Evolutionary conservation across 495 filamentous ascomycete genomes (phyloP), one percentile per base, ranked within the genome.

Genomic region (Xylaria bambusicola): DNA sequence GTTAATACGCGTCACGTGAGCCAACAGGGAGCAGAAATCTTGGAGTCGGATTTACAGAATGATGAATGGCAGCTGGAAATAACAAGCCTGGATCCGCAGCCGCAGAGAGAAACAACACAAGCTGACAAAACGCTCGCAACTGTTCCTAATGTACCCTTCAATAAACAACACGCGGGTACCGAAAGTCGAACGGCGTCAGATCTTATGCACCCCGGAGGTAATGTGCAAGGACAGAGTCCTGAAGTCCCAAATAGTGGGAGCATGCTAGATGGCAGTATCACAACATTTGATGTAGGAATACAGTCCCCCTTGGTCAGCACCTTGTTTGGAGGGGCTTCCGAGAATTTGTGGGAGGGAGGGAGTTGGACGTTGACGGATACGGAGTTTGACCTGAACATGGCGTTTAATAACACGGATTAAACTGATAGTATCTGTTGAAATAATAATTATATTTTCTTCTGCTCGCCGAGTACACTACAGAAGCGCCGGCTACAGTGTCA

Each of bases 381-480:
- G 45, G 45, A 48, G 45, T 48, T 48, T 48, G 45, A 48, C 45
- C 45, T 24, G 18, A 48, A 48, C 2, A 24, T 55, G 24, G 42
- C 41, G 4, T 18, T n/a, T 55, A 27, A 26, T 10, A 41, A 24
- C 20, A 21, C 21, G 27, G 15, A 24, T 12, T 29, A 6, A 33
- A 33, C 10, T 33, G 31, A 33, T 33, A 6, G 5, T 33, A 33
- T 10, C 31, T 33, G 31, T 33, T 33, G 31, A 10, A 10, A 33
- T 33, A 33, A 33, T 33, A 33, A n/a, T n/a, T n/a, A n/a, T 33
- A 33, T 33, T 33, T 33, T 10, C 31, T 33, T 33, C 31, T 33
- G 31, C 10, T 33, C n/a, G n/a, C n/a, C n/a, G n/a, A n/a, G n/a
- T n/a, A n/a, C n/a, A n/a, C n/a, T n/a, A n/a, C n/a, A n/a, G n/a